Evolutionary conservation across 495 filamentous ascomycete species (phyloP).

Genomic region (Cairneyella variabilis): DNA sequence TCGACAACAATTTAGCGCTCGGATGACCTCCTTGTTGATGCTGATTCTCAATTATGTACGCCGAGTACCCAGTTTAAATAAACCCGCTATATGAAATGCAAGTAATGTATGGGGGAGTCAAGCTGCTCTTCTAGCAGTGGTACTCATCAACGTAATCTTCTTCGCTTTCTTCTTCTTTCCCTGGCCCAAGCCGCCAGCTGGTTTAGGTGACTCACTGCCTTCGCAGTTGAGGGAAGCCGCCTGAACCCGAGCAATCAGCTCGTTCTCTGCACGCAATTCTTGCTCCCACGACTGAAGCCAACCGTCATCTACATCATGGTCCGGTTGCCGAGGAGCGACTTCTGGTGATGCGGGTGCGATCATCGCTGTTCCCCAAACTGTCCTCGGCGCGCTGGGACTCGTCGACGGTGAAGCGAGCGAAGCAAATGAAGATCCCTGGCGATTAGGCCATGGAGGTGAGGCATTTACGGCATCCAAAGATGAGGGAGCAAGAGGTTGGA

Average conservation of each 20-base stretch:
- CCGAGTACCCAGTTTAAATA: too few species aligned
- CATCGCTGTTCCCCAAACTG: conserved; percentile 82
- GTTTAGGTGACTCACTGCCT: conserved; percentile 26
- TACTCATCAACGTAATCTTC: conserved; percentile 95
- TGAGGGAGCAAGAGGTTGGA: conserved; percentile 57
- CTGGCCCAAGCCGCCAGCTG: conserved; percentile 28
- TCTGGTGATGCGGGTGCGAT: conserved; percentile 50
- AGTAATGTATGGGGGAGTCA: conserved; percentile 28
- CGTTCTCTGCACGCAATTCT: conserved; percentile 52
- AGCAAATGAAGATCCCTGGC: conserved; percentile 53
- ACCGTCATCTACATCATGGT: conserved; percentile 57
- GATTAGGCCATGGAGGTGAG: conserved; percentile 53
- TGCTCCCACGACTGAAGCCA: conserved; percentile 79
- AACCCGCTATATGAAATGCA: conserved; percentile 5
- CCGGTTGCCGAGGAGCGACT: conserved; percentile 33
- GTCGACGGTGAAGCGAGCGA: conserved; percentile 70
- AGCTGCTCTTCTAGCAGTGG: conserved; percentile 66
- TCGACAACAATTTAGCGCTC: too few species aligned
- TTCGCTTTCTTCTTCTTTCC: conserved; percentile 87
- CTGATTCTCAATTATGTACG: too few species aligned
- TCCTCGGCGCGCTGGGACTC: conserved; percentile 63
- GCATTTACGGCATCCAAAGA: conserved; percentile 36
- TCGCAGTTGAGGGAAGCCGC: conserved; percentile 30
- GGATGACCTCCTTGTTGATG: too few species aligned
- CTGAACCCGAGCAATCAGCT: conserved; percentile 37